A percentile compares a stretch with the other conserved stretches of the same genome.
phyloP scores from a whole-genome alignment of 1,284 basidiomycete genomes.

The Cryptococcus jaspeensis region DNA sequence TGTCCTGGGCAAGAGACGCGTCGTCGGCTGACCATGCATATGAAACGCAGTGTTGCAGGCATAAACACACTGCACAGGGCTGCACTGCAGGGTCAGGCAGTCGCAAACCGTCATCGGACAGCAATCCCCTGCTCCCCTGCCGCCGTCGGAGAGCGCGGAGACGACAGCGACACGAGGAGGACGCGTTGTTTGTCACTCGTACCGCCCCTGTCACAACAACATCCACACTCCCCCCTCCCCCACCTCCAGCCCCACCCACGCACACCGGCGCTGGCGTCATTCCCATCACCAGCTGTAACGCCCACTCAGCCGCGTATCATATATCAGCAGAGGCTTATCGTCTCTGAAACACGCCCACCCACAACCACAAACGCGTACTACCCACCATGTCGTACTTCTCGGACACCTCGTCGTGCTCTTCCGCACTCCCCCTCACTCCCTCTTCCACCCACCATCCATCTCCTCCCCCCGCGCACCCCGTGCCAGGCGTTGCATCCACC shows the following conservation, averaged over 20 bases:
- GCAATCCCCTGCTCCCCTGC: neutral
- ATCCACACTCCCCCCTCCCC: neutral
- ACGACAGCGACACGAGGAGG: too few species aligned
- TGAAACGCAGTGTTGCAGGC: too few species aligned
- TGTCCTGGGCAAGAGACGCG: too few species aligned
- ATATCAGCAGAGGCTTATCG: neutral
- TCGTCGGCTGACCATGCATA: too few species aligned
- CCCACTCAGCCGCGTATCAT: too few species aligned
- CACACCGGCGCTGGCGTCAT: too few species aligned
- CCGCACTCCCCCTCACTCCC: constrained; percentile 13
- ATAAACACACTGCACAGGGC: too few species aligned
- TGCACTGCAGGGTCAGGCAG: too few species aligned
- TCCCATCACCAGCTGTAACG: too few species aligned
- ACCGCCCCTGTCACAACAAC: neutral
- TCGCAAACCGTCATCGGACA: too few species aligned
- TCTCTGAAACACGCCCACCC: neutral
- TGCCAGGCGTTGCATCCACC: neutral
- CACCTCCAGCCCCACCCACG: neutral
- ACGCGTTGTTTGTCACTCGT: neutral
- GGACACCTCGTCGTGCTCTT: constrained; percentile 11
- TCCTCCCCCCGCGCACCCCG: neutral
- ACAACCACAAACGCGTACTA: neutral
- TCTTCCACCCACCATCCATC: constrained; percentile 1
- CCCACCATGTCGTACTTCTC: constrained; percentile 16
- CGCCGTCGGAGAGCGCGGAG: neutral